Evolutionary conservation across 805 yeast genomes (phyloP), one percentile per base, ranked within the genome.

Genomic region (Kuraishia ogatae): DNA sequence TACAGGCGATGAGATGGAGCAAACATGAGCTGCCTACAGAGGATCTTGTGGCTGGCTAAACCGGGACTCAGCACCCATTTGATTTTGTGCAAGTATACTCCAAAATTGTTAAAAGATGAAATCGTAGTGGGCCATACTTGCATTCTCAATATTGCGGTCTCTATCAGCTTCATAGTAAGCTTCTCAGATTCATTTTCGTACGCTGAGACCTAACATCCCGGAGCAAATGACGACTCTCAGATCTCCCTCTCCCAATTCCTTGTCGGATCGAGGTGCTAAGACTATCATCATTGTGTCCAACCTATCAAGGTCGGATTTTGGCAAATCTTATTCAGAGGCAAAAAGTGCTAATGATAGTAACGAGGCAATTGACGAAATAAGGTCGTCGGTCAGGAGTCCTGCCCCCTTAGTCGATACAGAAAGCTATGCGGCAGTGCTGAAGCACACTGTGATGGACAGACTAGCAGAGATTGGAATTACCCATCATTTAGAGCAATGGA

Each of bases 221-320:
- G n/a, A n/a, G n/a, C n/a, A n/a, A n/a, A 35, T 35, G 43, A 3
- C 15, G 17, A 35, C 43, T 35, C 43, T 35, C 4, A 35, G 43
- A 11, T 35, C 43, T 15, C 43, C 43, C 43, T 35, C 43, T 3
- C 43, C 43, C n/a, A 10, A 35, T 5, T 35, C 43, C 13, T 15
- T 35, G 15, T 11, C 43, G 4, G 17, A 10, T 11, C 43, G 13
- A 11, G 43, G 43, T 15, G 43, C 51, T 19, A 53, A 29, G 48
- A 53, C 55, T 20, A 51, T 48, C 21, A 48, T 53, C 6, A 53
- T 53, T 2, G n/a, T 53, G 4, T 53, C 51, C 22, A 53, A 48
- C 19, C 24, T 53, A 2, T n/a, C 51, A 6, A 39, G 26, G n/a
- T 2, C 21, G 13, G 51, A 53, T 28, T 48, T 53, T 26, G 22